Evolutionary conservation across 2,329 filamentous ascomycete genomes (phyloP).

Genomic region (Penicillium sp.): DNA sequence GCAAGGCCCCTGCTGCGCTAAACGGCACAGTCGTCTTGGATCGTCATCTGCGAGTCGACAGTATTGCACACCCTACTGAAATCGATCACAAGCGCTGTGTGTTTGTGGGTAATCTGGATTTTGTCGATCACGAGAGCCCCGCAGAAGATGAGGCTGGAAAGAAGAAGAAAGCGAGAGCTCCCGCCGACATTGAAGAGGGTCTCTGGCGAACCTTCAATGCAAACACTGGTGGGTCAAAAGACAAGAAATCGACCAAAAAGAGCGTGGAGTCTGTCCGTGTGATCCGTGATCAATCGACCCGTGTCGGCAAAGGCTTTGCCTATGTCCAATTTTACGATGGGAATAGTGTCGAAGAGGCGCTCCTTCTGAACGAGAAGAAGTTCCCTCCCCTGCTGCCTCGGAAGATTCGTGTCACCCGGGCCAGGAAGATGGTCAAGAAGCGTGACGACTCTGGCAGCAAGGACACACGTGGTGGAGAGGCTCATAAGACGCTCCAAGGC

Average conservation of each 20-base stretch:
- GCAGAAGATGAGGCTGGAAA: constrained; percentile 56
- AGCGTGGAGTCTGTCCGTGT: constrained; percentile 91
- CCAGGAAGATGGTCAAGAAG: constrained; percentile 61
- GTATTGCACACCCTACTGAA: constrained; percentile 76
- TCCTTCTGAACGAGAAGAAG: constrained; percentile 82
- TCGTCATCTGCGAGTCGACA: constrained; percentile 85
- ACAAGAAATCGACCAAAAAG: constrained; percentile 52
- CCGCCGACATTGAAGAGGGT: constrained; percentile 86
- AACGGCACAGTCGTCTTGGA: constrained; percentile 81
- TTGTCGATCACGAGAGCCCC: constrained; percentile 84
- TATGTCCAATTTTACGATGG: constrained; percentile 94
- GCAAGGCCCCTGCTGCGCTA: constrained; percentile 66
- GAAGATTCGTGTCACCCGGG: constrained; percentile 75
- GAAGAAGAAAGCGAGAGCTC: constrained; percentile 67
- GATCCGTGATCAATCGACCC: constrained; percentile 78
- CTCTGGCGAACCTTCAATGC: constrained; percentile 43
- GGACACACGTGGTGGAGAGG: constrained; percentile 23
- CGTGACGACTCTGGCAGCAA: constrained; percentile 17
- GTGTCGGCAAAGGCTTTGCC: constrained; percentile 93
- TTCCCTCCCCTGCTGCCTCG: constrained; percentile 93
- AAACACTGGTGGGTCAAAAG: constrained; percentile 28
- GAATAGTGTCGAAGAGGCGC: constrained; percentile 83
- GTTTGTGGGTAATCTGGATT: constrained; percentile 93
- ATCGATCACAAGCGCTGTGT: constrained; percentile 84
- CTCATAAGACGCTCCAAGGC: constrained; percentile 35